A percentile compares a stretch with the other conserved stretches of the same genome.
Evolutionary conservation across 1,284 basidiomycete genomes (phyloP).

Genomic region (Xerocomus nothofagi): DNA sequence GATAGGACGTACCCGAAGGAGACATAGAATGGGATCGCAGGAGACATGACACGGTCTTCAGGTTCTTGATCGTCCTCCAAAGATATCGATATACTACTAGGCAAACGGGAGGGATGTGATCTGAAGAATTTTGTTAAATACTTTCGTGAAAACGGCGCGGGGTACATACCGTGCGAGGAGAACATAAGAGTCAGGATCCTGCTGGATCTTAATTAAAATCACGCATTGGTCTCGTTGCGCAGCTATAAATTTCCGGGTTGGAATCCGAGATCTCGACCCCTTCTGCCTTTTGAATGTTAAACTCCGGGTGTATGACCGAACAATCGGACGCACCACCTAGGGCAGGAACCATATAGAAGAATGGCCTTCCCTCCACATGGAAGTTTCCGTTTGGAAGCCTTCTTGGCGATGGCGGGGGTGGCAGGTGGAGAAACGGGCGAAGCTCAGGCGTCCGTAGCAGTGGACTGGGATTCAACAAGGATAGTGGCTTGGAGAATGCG

Average conservation of each 20-base stretch:
- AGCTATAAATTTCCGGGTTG: background rate
- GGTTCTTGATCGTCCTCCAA: background rate
- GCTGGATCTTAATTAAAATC: background rate
- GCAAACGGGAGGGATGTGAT: background rate
- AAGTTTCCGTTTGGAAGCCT: conserved; percentile 78
- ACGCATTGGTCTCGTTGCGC: background rate
- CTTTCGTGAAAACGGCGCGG: background rate
- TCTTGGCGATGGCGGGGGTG: conserved; percentile 46
- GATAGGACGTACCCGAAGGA: conserved; percentile 5
- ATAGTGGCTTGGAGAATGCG: conserved; percentile 22
- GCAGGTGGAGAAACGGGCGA: conserved; percentile 8
- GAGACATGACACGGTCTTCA: background rate
- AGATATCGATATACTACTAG: background rate
- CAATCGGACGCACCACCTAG: conserved; percentile 2
- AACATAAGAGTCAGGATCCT: no score
- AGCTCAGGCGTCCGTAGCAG: conserved; percentile 6
- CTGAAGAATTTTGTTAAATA: background rate
- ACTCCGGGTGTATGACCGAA: background rate
- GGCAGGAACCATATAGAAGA: no score
- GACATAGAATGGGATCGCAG: background rate
- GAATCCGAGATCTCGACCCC: background rate
- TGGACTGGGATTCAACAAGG: conserved; percentile 8
- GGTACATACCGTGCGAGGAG: background rate
- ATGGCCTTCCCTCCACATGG: conserved; percentile 59
- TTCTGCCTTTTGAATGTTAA: background rate